Conservation (phyloP, 495 filamentous ascomycete genomes). For the Apiosordaria backusii region DNA sequence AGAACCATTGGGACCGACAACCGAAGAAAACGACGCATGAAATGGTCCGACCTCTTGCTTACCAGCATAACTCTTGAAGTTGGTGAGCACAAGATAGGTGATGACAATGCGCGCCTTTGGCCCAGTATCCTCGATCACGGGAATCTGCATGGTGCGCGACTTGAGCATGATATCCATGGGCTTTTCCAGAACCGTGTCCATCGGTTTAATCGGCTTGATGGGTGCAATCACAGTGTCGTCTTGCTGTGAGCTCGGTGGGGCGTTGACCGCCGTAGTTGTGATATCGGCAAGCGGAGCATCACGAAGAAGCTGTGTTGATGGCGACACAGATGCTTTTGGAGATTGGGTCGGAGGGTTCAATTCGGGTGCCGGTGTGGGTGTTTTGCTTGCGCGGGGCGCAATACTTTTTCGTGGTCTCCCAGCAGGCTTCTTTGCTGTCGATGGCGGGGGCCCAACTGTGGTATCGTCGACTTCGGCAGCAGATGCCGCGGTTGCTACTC, state of each 20-base stretch:
- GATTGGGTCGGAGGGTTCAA: constrained; percentile 41
- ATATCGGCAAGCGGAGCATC: constrained; percentile 74
- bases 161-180: constrained; percentile 95
- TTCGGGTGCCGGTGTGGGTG: constrained; percentile 50
- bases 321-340: constrained; percentile 41
- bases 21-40: constrained; percentile 96
- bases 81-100: constrained; percentile 79
- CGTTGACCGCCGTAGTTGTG: constrained; percentile 65
- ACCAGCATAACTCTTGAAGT: constrained; percentile 98
- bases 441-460: constrained; percentile 22
- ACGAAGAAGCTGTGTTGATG: constrained; percentile 43
- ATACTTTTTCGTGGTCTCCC: constrained; percentile 69
- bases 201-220: constrained; percentile 64
- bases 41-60: constrained; percentile 94
- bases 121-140: constrained; percentile 63
- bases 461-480: constrained; percentile 31
- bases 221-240: constrained; percentile 43
- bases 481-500: constrained; percentile 45
- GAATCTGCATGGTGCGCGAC: constrained; percentile 66
- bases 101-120: constrained; percentile 87
- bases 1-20: constrained; percentile 95
- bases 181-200: constrained; percentile 73
- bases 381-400: constrained; percentile 46
- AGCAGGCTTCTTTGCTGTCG: constrained; percentile 58
- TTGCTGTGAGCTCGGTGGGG: constrained; percentile 13